Percentiles rank a stretch among this genome's conserved stretches.
Conservation (phyloP, 2,329 filamentous ascomycete genomes). For the Shiraia sp. region DNA sequence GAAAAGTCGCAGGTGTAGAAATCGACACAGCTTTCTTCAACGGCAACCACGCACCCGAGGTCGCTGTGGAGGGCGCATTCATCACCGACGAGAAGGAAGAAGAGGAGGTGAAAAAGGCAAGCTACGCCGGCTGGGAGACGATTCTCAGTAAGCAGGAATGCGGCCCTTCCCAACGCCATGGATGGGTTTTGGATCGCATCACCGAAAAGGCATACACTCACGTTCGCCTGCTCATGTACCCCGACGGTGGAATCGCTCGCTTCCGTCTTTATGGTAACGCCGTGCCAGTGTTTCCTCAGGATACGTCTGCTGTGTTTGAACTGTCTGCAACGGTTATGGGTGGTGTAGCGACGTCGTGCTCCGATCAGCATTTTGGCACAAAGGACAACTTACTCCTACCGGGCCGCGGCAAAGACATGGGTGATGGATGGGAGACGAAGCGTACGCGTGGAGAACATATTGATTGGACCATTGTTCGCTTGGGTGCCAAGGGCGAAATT, state of each 20-base stretch:
- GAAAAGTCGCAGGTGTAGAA: slow-evolving; percentile 73
- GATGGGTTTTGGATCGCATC: slow-evolving; percentile 64
- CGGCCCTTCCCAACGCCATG: slow-evolving; percentile 73
- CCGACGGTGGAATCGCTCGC: slow-evolving; percentile 80
- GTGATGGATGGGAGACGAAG: slow-evolving; percentile 85
- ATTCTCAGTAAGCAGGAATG: slow-evolving; percentile 72
- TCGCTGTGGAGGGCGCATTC: slow-evolving; percentile 78
- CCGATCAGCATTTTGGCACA: slow-evolving; percentile 82
- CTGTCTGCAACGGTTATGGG: slow-evolving; percentile 79
- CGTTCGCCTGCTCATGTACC: slow-evolving; percentile 81
- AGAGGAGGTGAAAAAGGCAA: slow-evolving; percentile 58
- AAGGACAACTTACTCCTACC: slow-evolving; percentile 81
- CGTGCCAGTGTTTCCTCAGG: slow-evolving; percentile 73
- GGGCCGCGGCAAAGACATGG: slow-evolving; percentile 80
- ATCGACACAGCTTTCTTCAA: slow-evolving; percentile 82
- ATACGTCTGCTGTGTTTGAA: slow-evolving; percentile 69
- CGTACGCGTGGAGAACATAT: slow-evolving; percentile 73
- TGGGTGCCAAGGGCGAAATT: slow-evolving; percentile 68
- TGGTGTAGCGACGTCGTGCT: slow-evolving; percentile 74
- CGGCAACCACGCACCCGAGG: slow-evolving; percentile 79
- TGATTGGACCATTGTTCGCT: slow-evolving; percentile 79
- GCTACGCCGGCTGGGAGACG: slow-evolving; percentile 64
- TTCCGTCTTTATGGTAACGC: slow-evolving; percentile 78
- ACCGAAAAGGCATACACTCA: slow-evolving; percentile 75
- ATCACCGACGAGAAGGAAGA: slow-evolving; percentile 57